Evolutionary conservation across 257 asterid species (phyloP), one percentile per base, ranked within the genome.

Genomic region (Plantago major): DNA sequence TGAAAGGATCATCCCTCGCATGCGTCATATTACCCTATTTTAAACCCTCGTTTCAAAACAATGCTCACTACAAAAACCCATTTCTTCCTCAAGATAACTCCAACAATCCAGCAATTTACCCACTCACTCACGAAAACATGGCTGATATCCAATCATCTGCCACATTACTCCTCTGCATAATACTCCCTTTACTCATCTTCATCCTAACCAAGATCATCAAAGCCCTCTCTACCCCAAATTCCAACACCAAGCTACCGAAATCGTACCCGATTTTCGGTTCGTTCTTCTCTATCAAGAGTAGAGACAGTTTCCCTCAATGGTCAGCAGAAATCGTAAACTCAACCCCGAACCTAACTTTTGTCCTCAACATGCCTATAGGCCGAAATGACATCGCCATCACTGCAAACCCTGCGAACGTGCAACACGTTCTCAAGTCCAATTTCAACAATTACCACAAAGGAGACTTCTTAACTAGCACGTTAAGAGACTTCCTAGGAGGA

Each of bases 381-480:
- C 9, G 46, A 6, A 37, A 17, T 13, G 19, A 6, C 62, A 14
- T 57, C 46, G 33, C 37, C 1, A 14, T 57, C n/a, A 57, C 62
- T 22, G 61, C 61, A 1, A 55, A 55, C 16, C 11, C 46, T 7
- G 62, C 47, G 14, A 57, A 57, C 10, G 62, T 57, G 38, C 28
- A 37, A 15, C 62, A 57, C 62, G 9, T 57, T 33, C 62, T 57
- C 47, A 57, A 57, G 62, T 57, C 47, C 28, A 0, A 38, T 0
- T 57, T 57, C 62, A 44, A 57, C 6, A 57, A 57, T 42, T 57
- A 57, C 48, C 14, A 57, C 6, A 40, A 40, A 40, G 62, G 62
- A 3, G 47, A 38, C 16, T 33, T 38, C 19, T 15, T 57, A 7
- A 57, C 44, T n/a, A 14, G 28, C n/a, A 30, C 15, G 0, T 42